These are phyloP conservation scores for Neurospora tetraspora DNA, from an alignment of 495 filamentous ascomycete genomes.

Conservation along the genomic window DNA sequence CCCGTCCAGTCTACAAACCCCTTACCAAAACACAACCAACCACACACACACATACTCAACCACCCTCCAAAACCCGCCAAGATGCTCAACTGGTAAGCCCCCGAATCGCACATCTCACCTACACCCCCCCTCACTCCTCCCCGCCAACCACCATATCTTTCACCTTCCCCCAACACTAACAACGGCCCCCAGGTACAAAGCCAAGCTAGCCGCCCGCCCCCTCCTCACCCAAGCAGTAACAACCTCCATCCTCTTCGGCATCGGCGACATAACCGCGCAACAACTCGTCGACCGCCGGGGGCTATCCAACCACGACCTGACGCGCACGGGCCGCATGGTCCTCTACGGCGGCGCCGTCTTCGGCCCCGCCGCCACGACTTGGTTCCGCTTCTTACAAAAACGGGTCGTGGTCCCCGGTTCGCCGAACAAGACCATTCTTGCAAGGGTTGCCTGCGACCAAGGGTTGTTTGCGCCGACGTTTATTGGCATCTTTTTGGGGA, in stretches of 20 bases:
- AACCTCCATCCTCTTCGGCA: constrained; percentile 79
- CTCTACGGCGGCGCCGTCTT: constrained; percentile 87
- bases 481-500: constrained; percentile 70
- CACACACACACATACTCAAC: not conserved
- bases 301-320: constrained; percentile 66
- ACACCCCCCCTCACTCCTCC: no score
- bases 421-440: constrained; percentile 59
- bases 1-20: not conserved
- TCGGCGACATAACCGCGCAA: constrained; percentile 87
- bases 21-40: not conserved
- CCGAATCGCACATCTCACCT: no score
- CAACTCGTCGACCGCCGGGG: constrained; percentile 82
- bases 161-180: no score
- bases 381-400: constrained; percentile 68
- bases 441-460: constrained; percentile 79
- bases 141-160: no score
- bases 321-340: constrained; percentile 80
- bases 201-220: constrained; percentile 67
- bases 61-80: not conserved
- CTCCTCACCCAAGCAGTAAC: constrained; percentile 83
- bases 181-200: no score
- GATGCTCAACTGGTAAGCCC: not conserved
- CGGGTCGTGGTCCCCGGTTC: constrained; percentile 50
- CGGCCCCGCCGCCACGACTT: constrained; percentile 80
- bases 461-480: constrained; percentile 75